Conservation (phyloP, 306 rosid species). For the Begonia masoniana region DNA sequence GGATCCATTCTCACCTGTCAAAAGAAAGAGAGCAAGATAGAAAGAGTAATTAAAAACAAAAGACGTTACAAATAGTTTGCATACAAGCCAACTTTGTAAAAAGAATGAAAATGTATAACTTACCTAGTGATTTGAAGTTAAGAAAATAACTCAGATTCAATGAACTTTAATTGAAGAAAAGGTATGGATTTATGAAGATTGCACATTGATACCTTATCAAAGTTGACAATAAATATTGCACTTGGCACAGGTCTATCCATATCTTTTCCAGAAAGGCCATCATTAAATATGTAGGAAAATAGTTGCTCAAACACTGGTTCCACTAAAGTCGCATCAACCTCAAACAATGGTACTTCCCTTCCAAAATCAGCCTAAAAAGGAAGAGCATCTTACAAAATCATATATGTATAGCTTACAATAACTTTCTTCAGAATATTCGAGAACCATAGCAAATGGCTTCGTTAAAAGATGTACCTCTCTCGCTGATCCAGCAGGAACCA, state of each 20-base stretch:
- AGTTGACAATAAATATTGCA: slow-evolving; percentile 79
- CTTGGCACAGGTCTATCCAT: slow-evolving; percentile 54
- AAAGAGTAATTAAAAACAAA: not conserved
- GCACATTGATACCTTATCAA: slow-evolving; percentile 67
- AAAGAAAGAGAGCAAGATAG: slow-evolving; percentile 8
- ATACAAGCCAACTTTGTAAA: not conserved
- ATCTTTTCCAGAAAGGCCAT: slow-evolving; percentile 33
- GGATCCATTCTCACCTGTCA: slow-evolving; percentile 84
- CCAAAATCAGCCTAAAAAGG: slow-evolving; percentile 65
- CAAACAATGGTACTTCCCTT: slow-evolving; percentile 80
- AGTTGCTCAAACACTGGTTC: slow-evolving; percentile 75
- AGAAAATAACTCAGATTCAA: too few species aligned
- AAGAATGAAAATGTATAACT: too few species aligned
- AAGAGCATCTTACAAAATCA: slow-evolving; percentile 14
- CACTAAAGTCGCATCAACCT: slow-evolving; percentile 77
- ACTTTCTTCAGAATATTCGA: slow-evolving; percentile 1
- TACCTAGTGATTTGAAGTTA: too few species aligned
- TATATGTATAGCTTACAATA: not conserved
- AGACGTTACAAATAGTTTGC: not conserved
- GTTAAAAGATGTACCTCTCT: slow-evolving; percentile 51
- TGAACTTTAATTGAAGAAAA: too few species aligned
- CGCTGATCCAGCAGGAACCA: slow-evolving; percentile 79
- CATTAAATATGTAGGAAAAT: slow-evolving; percentile 70
- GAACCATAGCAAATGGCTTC: slow-evolving; percentile 5
- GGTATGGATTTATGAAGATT: not conserved